A percentile compares a stretch with the other conserved stretches of the same genome.
These are phyloP conservation scores for Cladophialophora psammophila DNA, from an alignment of 2,329 filamentous ascomycete genomes.

Conservation along the genomic window DNA sequence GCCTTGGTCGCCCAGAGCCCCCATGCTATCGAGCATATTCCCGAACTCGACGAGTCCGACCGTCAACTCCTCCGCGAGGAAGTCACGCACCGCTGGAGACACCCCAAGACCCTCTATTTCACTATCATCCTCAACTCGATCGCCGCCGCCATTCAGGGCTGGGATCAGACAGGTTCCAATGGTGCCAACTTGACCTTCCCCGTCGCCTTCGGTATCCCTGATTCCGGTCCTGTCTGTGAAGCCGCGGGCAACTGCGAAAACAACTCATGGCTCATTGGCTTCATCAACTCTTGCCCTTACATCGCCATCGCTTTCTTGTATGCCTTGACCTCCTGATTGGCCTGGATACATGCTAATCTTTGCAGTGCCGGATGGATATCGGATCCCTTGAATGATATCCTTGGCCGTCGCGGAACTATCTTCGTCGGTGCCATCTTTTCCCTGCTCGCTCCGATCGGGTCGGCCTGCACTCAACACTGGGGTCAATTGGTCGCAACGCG, in stretches of 20 bases:
- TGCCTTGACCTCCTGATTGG: constrained; percentile 34
- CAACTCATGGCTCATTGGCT: constrained; percentile 68
- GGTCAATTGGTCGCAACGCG: constrained; percentile 63
- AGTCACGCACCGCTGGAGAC: constrained; percentile 55
- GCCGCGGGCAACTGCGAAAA: constrained; percentile 46
- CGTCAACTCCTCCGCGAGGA: constrained; percentile 54
- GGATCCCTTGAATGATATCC: constrained; percentile 66
- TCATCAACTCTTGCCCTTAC: constrained; percentile 68
- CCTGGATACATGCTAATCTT: constrained; percentile 28
- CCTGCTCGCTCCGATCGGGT: constrained; percentile 73
- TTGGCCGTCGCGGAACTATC: constrained; percentile 70
- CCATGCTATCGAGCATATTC: constrained; percentile 66
- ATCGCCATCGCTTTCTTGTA: constrained; percentile 60
- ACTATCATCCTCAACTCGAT: constrained; percentile 59
- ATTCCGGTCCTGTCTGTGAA: constrained; percentile 42
- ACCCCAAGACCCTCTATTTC: constrained; percentile 57
- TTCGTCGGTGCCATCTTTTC: constrained; percentile 70
- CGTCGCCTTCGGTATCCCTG: constrained; percentile 54
- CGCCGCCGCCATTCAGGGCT: constrained; percentile 60
- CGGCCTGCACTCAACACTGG: constrained; percentile 67
- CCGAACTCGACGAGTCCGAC: constrained; percentile 63
- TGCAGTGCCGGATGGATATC: constrained; percentile 70
- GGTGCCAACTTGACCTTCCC: constrained; percentile 62
- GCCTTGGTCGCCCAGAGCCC: constrained; percentile 78
- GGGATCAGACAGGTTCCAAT: constrained; percentile 57